Evolutionary conservation across 2,329 filamentous ascomycete species (phyloP), one percentile per base, ranked within the genome.

Genomic region (Colletotrichum truncatum): DNA sequence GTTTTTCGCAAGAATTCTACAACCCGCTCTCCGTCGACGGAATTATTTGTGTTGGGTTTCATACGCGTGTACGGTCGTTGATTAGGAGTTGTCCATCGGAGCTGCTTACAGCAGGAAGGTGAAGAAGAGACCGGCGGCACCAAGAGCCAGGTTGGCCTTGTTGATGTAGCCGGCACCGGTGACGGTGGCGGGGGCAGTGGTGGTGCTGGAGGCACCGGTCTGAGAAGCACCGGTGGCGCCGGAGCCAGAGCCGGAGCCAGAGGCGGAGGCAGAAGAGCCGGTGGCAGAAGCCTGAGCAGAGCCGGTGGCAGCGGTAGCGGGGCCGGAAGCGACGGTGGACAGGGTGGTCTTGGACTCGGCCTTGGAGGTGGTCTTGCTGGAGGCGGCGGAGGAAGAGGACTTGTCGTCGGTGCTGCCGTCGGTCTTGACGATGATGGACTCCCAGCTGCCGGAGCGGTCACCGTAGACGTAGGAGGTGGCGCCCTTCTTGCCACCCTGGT

Each of bases 381-480:
- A 26, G 36, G 64, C 25, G 54, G 64, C 52, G 34, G 67, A 58
- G 41, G 67, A 67, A 28, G 67, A 62, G 9, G 34, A 38, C 23
- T 65, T 55, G 18, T 70, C 56, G 56, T 68, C 53, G 52, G 54
- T 53, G 34, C 54, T 21, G 49, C 59, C 45, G n/a, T 70, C 57
- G 54, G 60, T 54, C 52, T 68, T 72, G 55, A 88, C 77, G 70
- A 83, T 75, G 79, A 88, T 87, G 79, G 81, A 84, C 70, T 80
- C 64, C 75, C 78, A 84, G 60, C 73, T 80, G 70, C 86, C 86
- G 66, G 78, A 78, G 67, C 79, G 75, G 77, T 85, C 85, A 18
- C 75, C 72, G 71, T 83, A 89, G 64, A 78, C 72, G 79, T 89
- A 89, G 77, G 84, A 76, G 73, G 79, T 82, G 68, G 83, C 82